These are phyloP conservation scores for Symbiodinium pilosum DNA, from an alignment of 73 alveolate genomes.

Conservation along the genomic window DNA sequence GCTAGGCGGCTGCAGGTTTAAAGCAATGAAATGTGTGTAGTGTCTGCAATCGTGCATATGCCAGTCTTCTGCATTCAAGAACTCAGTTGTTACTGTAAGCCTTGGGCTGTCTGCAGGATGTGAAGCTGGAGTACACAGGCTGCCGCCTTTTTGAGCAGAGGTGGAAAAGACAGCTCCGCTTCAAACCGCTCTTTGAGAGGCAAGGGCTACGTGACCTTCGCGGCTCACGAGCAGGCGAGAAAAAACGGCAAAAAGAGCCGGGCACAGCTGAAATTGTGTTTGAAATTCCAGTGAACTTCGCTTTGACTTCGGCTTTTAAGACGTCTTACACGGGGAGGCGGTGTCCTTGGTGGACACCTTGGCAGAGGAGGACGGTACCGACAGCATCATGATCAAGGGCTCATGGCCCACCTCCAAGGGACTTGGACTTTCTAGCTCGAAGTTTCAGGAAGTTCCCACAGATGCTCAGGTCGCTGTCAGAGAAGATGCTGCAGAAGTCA, in stretches of 20 bases:
- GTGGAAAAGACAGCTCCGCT: background rate
- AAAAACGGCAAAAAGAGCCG: too few species aligned
- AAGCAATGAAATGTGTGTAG: too few species aligned
- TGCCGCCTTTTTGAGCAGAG: background rate
- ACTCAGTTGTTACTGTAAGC: too few species aligned
- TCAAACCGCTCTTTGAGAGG: background rate
- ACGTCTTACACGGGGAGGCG: background rate
- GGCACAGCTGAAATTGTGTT: too few species aligned
- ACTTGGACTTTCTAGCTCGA: background rate
- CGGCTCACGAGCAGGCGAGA: background rate
- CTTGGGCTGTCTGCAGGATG: background rate
- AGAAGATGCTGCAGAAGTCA: background rate
- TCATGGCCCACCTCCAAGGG: background rate
- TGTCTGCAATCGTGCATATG: too few species aligned
- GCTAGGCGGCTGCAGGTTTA: too few species aligned
- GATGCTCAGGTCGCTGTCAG: background rate
- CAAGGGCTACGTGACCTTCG: background rate
- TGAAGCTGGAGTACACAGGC: background rate
- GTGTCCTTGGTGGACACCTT: background rate
- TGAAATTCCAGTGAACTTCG: too few species aligned
- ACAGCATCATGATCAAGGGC: background rate
- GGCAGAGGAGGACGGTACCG: background rate
- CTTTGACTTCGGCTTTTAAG: too few species aligned
- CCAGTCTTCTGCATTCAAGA: too few species aligned
- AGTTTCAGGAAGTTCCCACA: too few species aligned